phyloP scores from a whole-genome alignment of 2,329 filamentous ascomycete genomes.

The Microdochium trichocladiopsis region DNA sequence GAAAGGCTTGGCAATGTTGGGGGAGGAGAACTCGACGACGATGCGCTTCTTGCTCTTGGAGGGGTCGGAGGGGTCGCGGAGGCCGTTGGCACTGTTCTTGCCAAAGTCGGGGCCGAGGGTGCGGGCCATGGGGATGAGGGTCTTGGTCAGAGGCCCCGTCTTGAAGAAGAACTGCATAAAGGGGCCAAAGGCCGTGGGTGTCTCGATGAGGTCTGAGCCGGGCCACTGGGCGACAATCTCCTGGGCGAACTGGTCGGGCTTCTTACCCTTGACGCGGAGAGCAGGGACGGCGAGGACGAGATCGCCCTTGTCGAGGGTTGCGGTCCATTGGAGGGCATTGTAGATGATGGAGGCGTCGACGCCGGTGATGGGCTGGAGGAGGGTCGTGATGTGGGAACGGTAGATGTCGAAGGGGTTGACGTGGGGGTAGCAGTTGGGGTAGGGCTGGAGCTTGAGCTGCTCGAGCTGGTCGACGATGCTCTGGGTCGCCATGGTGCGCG shows the following conservation, averaged over 20 bases:
- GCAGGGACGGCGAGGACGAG: constrained; percentile 71
- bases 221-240: constrained; percentile 57
- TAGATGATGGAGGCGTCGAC: constrained; percentile 67
- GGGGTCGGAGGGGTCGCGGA: constrained; percentile 39
- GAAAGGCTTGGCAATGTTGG: constrained; percentile 73
- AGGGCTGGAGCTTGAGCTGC: constrained; percentile 26
- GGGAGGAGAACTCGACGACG: constrained; percentile 67
- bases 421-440: constrained; percentile 55
- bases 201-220: constrained; percentile 65
- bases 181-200: constrained; percentile 58
- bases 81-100: constrained; percentile 52
- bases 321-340: constrained; percentile 70
- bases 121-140: constrained; percentile 65
- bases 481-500: constrained; percentile 13
- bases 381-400: constrained; percentile 65
- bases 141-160: constrained; percentile 53
- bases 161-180: constrained; percentile 80
- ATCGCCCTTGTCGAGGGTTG: constrained; percentile 75
- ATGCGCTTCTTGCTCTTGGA: constrained; percentile 37
- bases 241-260: constrained; percentile 53
- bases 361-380: constrained; percentile 61
- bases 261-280: constrained; percentile 68
- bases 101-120: constrained; percentile 56
- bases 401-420: constrained; percentile 75
- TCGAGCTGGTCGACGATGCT: constrained; percentile 12